Conservation (phyloP, 192 early-diverging fungal species). For the Entomortierella lignicola region DNA sequence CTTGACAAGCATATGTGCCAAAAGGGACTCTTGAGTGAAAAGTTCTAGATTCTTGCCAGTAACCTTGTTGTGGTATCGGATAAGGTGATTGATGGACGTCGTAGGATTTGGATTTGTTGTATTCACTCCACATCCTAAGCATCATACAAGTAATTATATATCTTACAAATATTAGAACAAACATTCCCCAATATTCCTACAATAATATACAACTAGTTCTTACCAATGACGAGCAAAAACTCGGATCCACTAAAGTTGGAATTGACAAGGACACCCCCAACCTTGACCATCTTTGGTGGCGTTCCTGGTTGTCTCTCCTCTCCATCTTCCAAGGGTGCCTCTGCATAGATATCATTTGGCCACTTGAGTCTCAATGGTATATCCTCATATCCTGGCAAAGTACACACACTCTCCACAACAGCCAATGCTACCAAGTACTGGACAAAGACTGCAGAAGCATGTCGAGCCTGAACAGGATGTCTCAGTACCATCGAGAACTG, state of each 20-base stretch:
- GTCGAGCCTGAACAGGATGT: conserved; percentile 68
- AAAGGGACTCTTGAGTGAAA: conserved; percentile 73
- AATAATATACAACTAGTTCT: background rate
- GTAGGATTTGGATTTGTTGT: conserved; percentile 87
- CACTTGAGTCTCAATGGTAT: conserved; percentile 93
- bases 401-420: conserved; percentile 80
- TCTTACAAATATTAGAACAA: background rate
- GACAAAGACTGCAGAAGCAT: conserved; percentile 84
- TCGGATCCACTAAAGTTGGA: conserved; percentile 77
- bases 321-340: conserved; percentile 45
- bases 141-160: background rate
- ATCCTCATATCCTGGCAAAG: conserved; percentile 77
- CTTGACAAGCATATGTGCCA: conserved; percentile 73
- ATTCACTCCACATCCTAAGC: conserved; percentile 87
- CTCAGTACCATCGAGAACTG: conserved; percentile 86
- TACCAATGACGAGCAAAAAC: conserved; percentile 89
- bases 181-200: background rate
- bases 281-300: conserved; percentile 69
- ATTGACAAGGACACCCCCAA: conserved; percentile 92
- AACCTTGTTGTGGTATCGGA: conserved; percentile 66
- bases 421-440: conserved; percentile 95
- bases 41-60: conserved; percentile 60
- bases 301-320: background rate
- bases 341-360: conserved; percentile 97
- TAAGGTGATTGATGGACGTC: conserved; percentile 86